Base-by-base conservation (phyloP, 1,284 basidiomycete species). In the Leccinum fuscescens region DNA sequence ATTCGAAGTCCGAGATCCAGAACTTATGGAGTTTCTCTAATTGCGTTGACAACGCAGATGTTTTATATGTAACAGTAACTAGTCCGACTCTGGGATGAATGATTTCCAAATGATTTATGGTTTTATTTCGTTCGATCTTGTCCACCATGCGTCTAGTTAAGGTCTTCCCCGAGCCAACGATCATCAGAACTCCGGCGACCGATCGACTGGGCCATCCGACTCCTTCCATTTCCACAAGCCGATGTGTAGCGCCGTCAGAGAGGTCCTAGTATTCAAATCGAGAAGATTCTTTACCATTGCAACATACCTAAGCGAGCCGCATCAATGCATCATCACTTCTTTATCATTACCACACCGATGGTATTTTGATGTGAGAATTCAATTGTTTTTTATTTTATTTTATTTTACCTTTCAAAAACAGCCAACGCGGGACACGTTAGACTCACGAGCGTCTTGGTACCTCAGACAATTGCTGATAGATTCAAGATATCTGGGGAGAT, bases 1-100 rank as follows among this genome's bases (percentile, higher is more conserved):
- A 49, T 22, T 60, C 42, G 42, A 53, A 27, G 24, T 60, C 48
- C 39, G 59, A 20, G 59, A 59, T 29, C n/a, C 15, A 11, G 58
- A 46, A 22, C 58, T 59, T 3, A 35, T 4, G 20, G 56, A 59
- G 24, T 58, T 44, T 44, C 57, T 59, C 9, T 27, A 51, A 11
- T n/a, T 27, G 8, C 6, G 6, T 15, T 59, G 22, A 54, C n/a
- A 11, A 20, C 7, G 4, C 20, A 33, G 20, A 35, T 53, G 17
- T 6, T 9, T n/a, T 35, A 4, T 53, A 53, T n/a, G 11, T 46
- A 12, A 20, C 17, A 20, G 29, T 31, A 29, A 29, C 29, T 31
- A 31, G 6, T 46, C 20, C 11, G 17, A 20, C 42, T 46, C n/a
- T 17, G 37, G 37, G 37, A 17, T 44, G 42, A 3, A 17, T 17